phyloP scores from a whole-genome alignment of 805 yeast species.

The Sporopachydermia quercuum region DNA sequence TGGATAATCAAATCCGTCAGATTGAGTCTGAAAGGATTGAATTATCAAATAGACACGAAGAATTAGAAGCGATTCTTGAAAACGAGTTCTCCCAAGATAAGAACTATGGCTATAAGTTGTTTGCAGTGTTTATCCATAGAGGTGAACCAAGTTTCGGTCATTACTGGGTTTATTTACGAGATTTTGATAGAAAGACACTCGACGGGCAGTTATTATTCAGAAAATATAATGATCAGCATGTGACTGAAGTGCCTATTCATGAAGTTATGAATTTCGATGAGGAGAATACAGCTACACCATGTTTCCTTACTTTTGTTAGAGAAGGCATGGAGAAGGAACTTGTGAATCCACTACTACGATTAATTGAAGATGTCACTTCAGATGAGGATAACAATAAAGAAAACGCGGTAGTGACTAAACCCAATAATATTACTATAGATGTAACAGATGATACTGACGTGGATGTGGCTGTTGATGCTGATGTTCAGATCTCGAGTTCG shows the following conservation, averaged over 20 bases:
- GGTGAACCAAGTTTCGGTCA: slow-evolving; percentile 96
- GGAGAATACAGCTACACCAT: slow-evolving; percentile 85
- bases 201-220: slow-evolving; percentile 42
- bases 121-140: slow-evolving; percentile 87
- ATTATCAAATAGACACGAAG: slow-evolving; percentile 26
- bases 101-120: slow-evolving; percentile 61
- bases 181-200: slow-evolving; percentile 34
- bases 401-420: not conserved
- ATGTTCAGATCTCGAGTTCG: not conserved
- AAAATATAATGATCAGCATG: slow-evolving; percentile 90
- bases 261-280: slow-evolving; percentile 54
- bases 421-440: too few species aligned
- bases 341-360: slow-evolving; percentile 53
- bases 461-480: too few species aligned
- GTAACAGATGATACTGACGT: too few species aligned
- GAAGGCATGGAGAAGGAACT: slow-evolving; percentile 37
- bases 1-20: slow-evolving; percentile 30
- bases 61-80: slow-evolving; percentile 34
- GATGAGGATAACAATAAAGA: not conserved
- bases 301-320: slow-evolving; percentile 72
- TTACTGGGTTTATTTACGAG: slow-evolving; percentile 89
- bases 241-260: slow-evolving; percentile 56
- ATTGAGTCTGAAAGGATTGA: slow-evolving; percentile 31
- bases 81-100: slow-evolving; percentile 48
- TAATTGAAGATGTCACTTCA: slow-evolving; percentile 13